Conservation (phyloP, 805 yeast genomes). For the Candida maltosa region DNA sequence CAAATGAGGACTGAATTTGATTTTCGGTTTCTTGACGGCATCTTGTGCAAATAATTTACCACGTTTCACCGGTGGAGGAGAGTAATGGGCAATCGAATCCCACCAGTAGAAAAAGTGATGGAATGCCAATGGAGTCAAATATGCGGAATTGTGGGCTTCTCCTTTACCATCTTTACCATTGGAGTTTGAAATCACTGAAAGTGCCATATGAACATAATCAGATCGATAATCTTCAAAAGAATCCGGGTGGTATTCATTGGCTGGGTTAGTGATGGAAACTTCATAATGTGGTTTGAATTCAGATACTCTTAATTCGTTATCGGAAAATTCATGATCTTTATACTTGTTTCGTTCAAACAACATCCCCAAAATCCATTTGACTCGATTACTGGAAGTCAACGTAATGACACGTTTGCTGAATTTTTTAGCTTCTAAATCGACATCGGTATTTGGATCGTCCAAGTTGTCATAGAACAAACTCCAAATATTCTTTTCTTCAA, state of each 20-base stretch:
- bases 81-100: slow-evolving; percentile 28
- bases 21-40: slow-evolving; percentile 18
- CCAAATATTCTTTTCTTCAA: slow-evolving; percentile 34
- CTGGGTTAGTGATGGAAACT: slow-evolving; percentile 60
- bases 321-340: slow-evolving; percentile 26
- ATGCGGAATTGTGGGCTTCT: slow-evolving; percentile 30
- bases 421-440: slow-evolving; percentile 27
- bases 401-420: slow-evolving; percentile 48
- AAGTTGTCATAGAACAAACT: slow-evolving; percentile 28
- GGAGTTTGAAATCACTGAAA: slow-evolving; percentile 33
- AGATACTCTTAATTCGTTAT: slow-evolving; percentile 40
- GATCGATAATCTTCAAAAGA: slow-evolving; percentile 80
- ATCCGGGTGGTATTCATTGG: slow-evolving; percentile 57
- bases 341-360: slow-evolving; percentile 62
- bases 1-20: slow-evolving; percentile 37
- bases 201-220: slow-evolving; percentile 64
- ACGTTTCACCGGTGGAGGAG: slow-evolving; percentile 33
- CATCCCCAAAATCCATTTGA: slow-evolving; percentile 76
- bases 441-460: slow-evolving; percentile 15
- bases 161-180: slow-evolving; percentile 21
- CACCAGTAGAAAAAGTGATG: slow-evolving; percentile 42
- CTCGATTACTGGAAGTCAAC: slow-evolving; percentile 55
- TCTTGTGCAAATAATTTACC: slow-evolving; percentile 29
- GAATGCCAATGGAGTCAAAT: slow-evolving; percentile 37
- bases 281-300: slow-evolving; percentile 62